Evolutionary conservation across 2,329 filamentous ascomycete species (phyloP).

Genomic region (Trichoderma aggressivum): DNA sequence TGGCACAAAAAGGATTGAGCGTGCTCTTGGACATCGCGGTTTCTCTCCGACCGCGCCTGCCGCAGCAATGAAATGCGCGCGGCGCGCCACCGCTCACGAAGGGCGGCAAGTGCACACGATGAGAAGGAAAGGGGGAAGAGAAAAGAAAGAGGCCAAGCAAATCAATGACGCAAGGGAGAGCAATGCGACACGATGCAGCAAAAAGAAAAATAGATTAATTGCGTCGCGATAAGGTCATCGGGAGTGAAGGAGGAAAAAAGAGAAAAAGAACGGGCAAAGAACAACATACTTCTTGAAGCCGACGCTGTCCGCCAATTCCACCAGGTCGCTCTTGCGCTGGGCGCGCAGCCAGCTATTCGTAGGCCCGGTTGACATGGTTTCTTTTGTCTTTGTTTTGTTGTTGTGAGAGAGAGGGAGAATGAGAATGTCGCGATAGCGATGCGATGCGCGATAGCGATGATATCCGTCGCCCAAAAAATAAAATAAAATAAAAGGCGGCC

Average conservation of each 20-base stretch:
- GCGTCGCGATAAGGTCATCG: neutral
- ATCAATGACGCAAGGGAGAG: slow-evolving; percentile 16
- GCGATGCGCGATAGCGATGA: neutral
- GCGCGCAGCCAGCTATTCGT: slow-evolving; percentile 69
- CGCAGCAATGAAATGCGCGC: neutral
- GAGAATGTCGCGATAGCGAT: neutral
- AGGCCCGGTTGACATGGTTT: slow-evolving; percentile 28
- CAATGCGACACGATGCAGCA: neutral
- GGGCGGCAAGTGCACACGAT: neutral
- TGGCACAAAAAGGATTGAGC: neutral
- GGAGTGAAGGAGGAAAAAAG: neutral
- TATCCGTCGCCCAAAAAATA: neutral
- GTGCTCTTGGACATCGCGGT: neutral
- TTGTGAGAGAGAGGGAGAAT: neutral
- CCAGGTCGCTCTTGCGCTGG: slow-evolving; percentile 78
- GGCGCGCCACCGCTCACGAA: neutral
- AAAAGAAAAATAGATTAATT: neutral
- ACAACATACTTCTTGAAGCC: slow-evolving; percentile 68
- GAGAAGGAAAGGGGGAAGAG: neutral
- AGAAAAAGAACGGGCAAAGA: slow-evolving; percentile 4
- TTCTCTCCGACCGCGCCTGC: neutral
- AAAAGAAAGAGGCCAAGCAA: neutral
- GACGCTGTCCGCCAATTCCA: slow-evolving; percentile 67
- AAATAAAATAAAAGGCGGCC: neutral
- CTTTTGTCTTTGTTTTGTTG: neutral